These are phyloP conservation scores for Aciculoconidium aculeatum DNA, from an alignment of 805 yeast genomes.

Conservation along the genomic window DNA sequence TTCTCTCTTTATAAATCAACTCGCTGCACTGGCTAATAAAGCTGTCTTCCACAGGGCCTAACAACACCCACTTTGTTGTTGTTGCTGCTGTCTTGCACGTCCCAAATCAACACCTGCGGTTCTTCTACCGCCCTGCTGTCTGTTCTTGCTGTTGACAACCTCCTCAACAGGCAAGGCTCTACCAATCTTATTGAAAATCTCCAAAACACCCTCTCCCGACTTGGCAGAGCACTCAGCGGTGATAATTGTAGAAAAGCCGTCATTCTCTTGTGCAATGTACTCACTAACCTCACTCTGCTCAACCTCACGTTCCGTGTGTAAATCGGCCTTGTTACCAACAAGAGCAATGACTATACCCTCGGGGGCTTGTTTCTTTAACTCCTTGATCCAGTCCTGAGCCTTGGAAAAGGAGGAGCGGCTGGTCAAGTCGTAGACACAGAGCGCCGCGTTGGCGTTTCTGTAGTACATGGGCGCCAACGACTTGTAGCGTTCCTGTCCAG, in stretches of 20 bases:
- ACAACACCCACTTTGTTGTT: slow-evolving; percentile 21
- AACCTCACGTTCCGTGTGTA: slow-evolving; percentile 41
- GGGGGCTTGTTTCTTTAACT: slow-evolving; percentile 75
- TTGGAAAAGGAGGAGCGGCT: slow-evolving; percentile 59
- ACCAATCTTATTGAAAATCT: slow-evolving; percentile 34
- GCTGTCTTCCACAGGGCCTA: too few species aligned
- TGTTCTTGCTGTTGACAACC: slow-evolving; percentile 16
- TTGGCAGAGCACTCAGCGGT: slow-evolving; percentile 40
- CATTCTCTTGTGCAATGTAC: slow-evolving; percentile 34
- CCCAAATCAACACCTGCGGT: slow-evolving; percentile 34
- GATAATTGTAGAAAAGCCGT: slow-evolving; percentile 31
- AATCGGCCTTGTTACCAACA: slow-evolving; percentile 75
- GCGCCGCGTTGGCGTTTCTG: slow-evolving; percentile 73
- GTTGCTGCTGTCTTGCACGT: slow-evolving; percentile 21
- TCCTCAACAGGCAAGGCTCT: slow-evolving; percentile 39
- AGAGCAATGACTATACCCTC: slow-evolving; percentile 69
- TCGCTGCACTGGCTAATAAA: too few species aligned
- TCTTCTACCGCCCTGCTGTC: slow-evolving; percentile 24
- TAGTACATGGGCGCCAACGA: slow-evolving; percentile 81
- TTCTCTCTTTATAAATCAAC: too few species aligned
- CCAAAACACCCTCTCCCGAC: slow-evolving; percentile 39
- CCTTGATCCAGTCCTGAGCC: slow-evolving; percentile 76
- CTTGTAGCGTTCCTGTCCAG: slow-evolving; percentile 77
- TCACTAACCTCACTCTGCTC: slow-evolving; percentile 40
- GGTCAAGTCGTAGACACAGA: slow-evolving; percentile 74